Evolutionary conservation across 345 rosid genomes (phyloP).

Genomic region (Salix exigua): DNA sequence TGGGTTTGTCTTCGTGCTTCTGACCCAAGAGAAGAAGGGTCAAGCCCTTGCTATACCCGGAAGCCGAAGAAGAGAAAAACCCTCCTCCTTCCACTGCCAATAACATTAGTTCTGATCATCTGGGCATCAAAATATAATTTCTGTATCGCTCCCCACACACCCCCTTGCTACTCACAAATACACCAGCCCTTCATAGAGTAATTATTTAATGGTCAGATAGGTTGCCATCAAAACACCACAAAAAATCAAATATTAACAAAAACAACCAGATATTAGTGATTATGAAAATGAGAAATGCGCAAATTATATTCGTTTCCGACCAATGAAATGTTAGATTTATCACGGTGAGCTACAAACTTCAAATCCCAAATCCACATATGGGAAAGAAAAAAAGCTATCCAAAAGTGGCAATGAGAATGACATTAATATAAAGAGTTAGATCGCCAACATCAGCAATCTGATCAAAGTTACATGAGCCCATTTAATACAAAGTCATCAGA

Average conservation of each 20-base stretch:
- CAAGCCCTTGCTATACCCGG: constrained; percentile 87
- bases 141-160: constrained; percentile 23
- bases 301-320: neutral
- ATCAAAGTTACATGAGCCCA: neutral
- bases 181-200: constrained; percentile 27
- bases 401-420: constrained; percentile 3
- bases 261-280: neutral
- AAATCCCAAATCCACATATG: neutral
- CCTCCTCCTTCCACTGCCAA: constrained; percentile 97
- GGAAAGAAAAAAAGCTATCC: neutral
- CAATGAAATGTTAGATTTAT: neutral
- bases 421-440: neutral
- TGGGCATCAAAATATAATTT: constrained; percentile 25
- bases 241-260: neutral
- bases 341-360: neutral
- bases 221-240: constrained; percentile 10
- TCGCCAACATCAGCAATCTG: neutral
- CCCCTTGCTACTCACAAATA: constrained; percentile 9
- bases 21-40: constrained; percentile 88
- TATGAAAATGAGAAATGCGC: neutral
- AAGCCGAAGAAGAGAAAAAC: constrained; percentile 95
- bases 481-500: neutral
- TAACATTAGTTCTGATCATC: constrained; percentile 93
- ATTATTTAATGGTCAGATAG: constrained; percentile 21
- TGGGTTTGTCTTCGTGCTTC: constrained; percentile 71